phyloP scores from a whole-genome alignment of 1,284 basidiomycete genomes.

The Termitomyces sp. region DNA sequence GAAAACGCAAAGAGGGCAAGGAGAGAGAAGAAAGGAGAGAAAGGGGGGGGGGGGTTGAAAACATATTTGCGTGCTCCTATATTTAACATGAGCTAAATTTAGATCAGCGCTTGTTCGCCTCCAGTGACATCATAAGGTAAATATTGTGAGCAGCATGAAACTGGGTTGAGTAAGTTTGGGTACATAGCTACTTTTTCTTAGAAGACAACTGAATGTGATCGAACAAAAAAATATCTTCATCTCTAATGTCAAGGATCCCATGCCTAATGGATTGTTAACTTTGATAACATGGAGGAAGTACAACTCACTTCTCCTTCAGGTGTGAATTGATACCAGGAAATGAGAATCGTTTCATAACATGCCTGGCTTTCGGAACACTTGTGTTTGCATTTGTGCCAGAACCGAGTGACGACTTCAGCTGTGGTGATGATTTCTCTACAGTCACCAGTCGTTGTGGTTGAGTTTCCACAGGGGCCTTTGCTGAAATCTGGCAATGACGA shows the following conservation, averaged over 20 bases:
- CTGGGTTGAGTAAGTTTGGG: too few species aligned
- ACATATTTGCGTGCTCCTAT: not conserved
- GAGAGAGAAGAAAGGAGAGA: not conserved
- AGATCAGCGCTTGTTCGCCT: slow-evolving; percentile 1
- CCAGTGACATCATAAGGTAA: not conserved
- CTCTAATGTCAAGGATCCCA: slow-evolving; percentile 31
- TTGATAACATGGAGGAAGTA: not conserved
- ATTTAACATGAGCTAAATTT: slow-evolving; percentile 6
- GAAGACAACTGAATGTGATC: not conserved
- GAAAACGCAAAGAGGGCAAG: slow-evolving; percentile 13
- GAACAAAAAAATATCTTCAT: slow-evolving; percentile 19
- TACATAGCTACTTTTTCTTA: not conserved
- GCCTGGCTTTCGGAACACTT: not conserved
- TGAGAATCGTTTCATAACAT: slow-evolving; percentile 24
- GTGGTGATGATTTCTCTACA: not conserved
- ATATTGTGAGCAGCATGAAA: too few species aligned
- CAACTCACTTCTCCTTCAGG: slow-evolving; percentile 50
- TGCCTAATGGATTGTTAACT: slow-evolving; percentile 30
- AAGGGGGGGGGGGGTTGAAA: not conserved
- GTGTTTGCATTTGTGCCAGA: not conserved
- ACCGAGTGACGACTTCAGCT: not conserved
- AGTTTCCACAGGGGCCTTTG: not conserved
- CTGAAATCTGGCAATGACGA: slow-evolving; percentile 40
- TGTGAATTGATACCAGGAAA: slow-evolving; percentile 60
- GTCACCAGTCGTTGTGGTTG: not conserved